Base-by-base conservation (phyloP, 306 rosid genomes). In the Fragaria iinumae region DNA sequence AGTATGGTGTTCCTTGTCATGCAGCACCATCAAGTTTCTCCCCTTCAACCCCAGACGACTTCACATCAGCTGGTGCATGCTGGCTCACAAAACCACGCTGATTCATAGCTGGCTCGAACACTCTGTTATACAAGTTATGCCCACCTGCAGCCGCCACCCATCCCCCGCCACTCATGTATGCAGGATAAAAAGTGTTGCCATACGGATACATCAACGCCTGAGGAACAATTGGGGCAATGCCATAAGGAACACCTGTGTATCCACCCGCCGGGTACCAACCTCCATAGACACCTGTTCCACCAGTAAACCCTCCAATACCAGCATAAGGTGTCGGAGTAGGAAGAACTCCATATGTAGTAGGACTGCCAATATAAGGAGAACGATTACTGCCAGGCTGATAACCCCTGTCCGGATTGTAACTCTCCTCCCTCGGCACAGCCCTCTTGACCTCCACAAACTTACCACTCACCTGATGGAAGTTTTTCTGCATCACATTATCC, bases 361-460 rank as follows among this genome's bases (percentile, higher is more conserved):
- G 63, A 27, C 85, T 57, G 47, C 55, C 72, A 68, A 20, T 17
- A 41, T 78, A 66, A 21, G 60, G 64, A 67, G 89, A 72, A 53
- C 49, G 76, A 80, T 11, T 53, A n/a, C 78, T 53, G n/a, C 81
- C 76, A 21, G 49, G 55, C 41, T 48, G 44, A 73, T 81, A 83
- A 73, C 69, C 76, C 73, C 83, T 74, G 13, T 80, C 92, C 8
- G 8, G 2, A 67, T 68, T 66, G 77, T 25, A 67, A 60, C 80
- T 84, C 14, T 76, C 90, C 70, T 89, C 91, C 76, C 89, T 91
- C 70, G 98, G 97, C 78, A 91, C 88, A 17, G 98, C 98, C 82
- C 87, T 93, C 91, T 93, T 93, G 49, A 93, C 98, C 89, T 91
- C 98, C 69, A 91, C 98, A 69, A 71, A 84, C 69, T 88, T 88